Percentiles rank a stretch among this genome's conserved stretches.
Conservation (phyloP, 805 yeast species). For the Saccharomycopsis schoenii region DNA sequence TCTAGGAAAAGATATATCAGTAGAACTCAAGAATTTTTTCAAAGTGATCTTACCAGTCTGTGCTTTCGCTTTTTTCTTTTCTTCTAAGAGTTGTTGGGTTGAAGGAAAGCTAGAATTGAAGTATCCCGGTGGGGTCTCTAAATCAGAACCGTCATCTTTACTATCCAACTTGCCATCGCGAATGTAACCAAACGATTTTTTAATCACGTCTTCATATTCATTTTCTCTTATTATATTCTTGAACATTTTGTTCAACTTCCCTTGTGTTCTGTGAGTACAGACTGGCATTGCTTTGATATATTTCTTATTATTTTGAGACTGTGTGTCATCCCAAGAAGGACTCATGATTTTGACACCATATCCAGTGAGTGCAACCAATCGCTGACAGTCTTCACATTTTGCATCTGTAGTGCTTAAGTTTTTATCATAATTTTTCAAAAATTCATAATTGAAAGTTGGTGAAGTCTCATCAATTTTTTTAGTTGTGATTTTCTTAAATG, state of each 20-base stretch:
- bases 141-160: not conserved
- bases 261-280: not conserved
- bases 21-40: slow-evolving; percentile 9
- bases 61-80: slow-evolving; percentile 5
- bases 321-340: slow-evolving; percentile 15
- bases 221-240: not conserved
- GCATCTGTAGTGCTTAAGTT: not conserved
- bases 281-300: not conserved
- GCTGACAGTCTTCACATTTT: slow-evolving; percentile 10
- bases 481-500: not conserved
- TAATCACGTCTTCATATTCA: too few relatives aligned
- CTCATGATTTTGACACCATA: slow-evolving; percentile 10
- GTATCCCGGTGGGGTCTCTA: slow-evolving; percentile 15
- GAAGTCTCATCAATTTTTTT: not conserved
- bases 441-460: not conserved
- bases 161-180: not conserved
- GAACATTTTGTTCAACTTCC: not conserved
- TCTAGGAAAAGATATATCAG: slow-evolving; percentile 1
- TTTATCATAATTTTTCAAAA: not conserved
- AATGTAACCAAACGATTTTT: not conserved
- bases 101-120: slow-evolving; percentile 15
- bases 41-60: slow-evolving; percentile 3
- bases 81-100: slow-evolving; percentile 11
- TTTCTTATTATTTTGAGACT: not conserved
- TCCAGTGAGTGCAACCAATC: slow-evolving; percentile 6